Evolutionary conservation across 164 flowering plant species (phyloP).

Genomic region (Akebia trifoliata): DNA sequence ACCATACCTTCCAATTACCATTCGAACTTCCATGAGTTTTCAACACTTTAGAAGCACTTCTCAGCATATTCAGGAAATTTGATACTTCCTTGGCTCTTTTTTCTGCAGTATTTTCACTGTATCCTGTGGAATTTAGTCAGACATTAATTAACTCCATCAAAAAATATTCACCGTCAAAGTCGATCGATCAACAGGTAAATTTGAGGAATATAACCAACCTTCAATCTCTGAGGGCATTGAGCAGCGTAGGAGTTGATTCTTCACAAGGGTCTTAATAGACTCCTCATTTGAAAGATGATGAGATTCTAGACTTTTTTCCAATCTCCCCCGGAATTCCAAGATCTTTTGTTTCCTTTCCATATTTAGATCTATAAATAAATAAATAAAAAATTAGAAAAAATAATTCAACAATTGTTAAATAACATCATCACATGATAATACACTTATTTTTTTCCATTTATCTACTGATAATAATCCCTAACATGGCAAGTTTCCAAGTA

Average conservation of each 20-base stretch:
- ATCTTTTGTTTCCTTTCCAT: conserved; percentile 46
- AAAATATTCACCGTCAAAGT: too few relatives aligned
- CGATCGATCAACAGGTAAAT: background rate
- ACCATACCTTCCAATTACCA: conserved; percentile 63
- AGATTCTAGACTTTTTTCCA: conserved; percentile 61
- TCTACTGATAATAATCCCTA: too few relatives aligned
- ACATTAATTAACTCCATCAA: too few relatives aligned
- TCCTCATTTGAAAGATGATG: conserved; percentile 40
- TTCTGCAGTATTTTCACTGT: conserved; percentile 26
- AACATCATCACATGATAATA: too few relatives aligned
- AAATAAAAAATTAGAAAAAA: too few relatives aligned
- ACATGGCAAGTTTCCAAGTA: too few relatives aligned
- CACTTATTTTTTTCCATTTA: too few relatives aligned
- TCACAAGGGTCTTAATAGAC: conserved; percentile 42
- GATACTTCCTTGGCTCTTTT: conserved; percentile 37
- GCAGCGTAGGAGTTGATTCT: conserved; percentile 44
- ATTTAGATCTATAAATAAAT: conserved; percentile 29
- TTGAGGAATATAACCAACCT: conserved; percentile 31
- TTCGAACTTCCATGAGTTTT: conserved; percentile 25
- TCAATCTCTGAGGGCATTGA: conserved; percentile 24
- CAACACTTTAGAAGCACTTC: conserved; percentile 41
- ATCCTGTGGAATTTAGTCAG: too few relatives aligned
- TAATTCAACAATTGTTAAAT: too few relatives aligned
- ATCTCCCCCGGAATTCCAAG: conserved; percentile 44
- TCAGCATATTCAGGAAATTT: conserved; percentile 52